A percentile compares a stretch with the other conserved stretches of the same genome.
These are phyloP conservation scores for Cytidiella melzeri DNA, from an alignment of 768 basidiomycete genomes.

Conservation along the genomic window DNA sequence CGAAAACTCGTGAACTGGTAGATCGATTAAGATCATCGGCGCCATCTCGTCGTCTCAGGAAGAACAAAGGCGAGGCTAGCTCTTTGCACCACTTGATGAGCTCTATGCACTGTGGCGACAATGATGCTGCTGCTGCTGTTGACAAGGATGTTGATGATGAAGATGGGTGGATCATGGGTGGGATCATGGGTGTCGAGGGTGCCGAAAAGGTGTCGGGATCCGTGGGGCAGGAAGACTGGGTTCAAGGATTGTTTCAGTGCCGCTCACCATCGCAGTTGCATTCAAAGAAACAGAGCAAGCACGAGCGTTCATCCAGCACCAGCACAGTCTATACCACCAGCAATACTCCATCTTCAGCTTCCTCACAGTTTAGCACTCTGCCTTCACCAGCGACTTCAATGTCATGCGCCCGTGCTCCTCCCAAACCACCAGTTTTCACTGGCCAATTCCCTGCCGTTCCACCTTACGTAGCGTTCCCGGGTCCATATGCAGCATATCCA, in stretches of 20 bases:
- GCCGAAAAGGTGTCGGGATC: constrained; percentile 5
- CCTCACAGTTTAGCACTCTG: constrained; percentile 3
- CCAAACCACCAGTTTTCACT: constrained; percentile 4
- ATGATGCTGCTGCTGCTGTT: constrained; percentile 6
- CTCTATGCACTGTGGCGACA: not conserved
- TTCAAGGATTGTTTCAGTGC: constrained; percentile 11
- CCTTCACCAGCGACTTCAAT: constrained; percentile 10
- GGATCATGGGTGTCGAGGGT: constrained; percentile 11
- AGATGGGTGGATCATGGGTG: constrained; percentile 25
- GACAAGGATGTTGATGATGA: constrained; percentile 3
- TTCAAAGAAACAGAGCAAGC: not conserved
- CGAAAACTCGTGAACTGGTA: constrained; percentile 55
- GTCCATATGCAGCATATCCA: constrained; percentile 3
- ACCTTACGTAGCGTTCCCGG: constrained; percentile 2
- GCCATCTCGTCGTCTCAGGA: constrained; percentile 16
- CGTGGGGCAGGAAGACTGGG: constrained; percentile 21
- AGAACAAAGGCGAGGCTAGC: constrained; percentile 3
- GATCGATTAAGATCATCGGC: constrained; percentile 43
- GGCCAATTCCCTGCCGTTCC: not conserved
- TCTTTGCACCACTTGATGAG: not conserved
- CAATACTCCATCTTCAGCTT: constrained; percentile 6
- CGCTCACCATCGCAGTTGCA: not conserved
- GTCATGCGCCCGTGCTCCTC: constrained; percentile 4
- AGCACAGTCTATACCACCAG: constrained; percentile 1
- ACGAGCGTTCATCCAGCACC: constrained; percentile 1